Conservation (phyloP, 768 basidiomycete genomes). For the Rickenella mellea region DNA sequence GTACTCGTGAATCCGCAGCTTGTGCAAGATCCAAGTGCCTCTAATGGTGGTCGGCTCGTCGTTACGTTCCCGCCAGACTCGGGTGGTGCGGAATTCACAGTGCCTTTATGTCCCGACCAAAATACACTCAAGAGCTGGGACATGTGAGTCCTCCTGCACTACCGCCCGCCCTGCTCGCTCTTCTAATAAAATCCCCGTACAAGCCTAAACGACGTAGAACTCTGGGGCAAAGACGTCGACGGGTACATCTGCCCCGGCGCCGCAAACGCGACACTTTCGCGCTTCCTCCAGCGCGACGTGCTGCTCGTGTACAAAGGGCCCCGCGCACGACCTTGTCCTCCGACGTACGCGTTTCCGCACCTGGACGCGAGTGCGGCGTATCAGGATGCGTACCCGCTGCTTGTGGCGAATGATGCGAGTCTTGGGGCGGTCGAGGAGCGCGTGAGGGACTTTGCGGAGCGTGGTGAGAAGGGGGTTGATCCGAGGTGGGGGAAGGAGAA, state of each 20-base stretch:
- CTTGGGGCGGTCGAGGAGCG: conserved; percentile 40
- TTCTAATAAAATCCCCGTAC: too few species aligned
- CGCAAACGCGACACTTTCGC: conserved; percentile 42
- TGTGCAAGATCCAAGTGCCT: conserved; percentile 31
- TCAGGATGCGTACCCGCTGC: conserved; percentile 65
- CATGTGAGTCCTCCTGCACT: conserved; percentile 31
- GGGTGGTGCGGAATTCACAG: conserved; percentile 43
- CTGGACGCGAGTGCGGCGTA: conserved; percentile 40
- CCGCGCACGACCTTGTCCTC: conserved; percentile 34
- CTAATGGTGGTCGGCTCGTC: conserved; percentile 38
- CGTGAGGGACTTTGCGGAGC: conserved; percentile 32
- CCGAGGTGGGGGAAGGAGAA: conserved; percentile 44
- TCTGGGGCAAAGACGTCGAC: conserved; percentile 46
- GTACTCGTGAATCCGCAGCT: conserved; percentile 56
- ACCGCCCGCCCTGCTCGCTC: conserved; percentile 2
- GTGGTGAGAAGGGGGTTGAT: conserved; percentile 37
- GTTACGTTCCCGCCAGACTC: conserved; percentile 54
- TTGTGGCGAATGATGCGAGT: conserved; percentile 62
- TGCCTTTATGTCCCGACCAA: conserved; percentile 48
- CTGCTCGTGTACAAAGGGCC: conserved; percentile 64
- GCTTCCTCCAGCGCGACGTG: conserved; percentile 52
- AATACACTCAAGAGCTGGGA: conserved; percentile 44
- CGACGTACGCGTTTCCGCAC: conserved; percentile 48
- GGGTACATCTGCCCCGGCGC: conserved; percentile 54
- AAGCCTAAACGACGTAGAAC: conserved; percentile 44